Evolutionary conservation across 73 alveolate species (phyloP).

Genomic region (Tetrahymena elliotti): DNA sequence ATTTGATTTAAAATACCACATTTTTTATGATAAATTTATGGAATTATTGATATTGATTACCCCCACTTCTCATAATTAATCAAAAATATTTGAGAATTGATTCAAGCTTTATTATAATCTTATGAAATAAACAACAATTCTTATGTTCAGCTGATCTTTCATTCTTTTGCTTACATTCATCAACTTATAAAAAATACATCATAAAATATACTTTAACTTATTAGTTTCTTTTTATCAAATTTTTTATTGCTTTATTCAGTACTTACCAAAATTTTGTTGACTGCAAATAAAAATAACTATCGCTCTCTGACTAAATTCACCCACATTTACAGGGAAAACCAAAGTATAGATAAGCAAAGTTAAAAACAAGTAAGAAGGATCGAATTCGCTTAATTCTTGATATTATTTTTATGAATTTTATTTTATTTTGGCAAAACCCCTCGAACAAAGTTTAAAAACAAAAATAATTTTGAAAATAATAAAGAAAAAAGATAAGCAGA

Average conservation of each 20-base stretch:
- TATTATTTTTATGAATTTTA: too few species aligned
- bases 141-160: neutral
- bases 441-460: too few species aligned
- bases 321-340: neutral
- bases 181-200: neutral
- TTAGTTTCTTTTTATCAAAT: neutral
- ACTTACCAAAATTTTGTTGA: neutral
- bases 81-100: neutral
- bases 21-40: neutral
- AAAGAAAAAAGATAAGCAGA: too few species aligned
- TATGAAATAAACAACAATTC: neutral
- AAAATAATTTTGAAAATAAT: too few species aligned
- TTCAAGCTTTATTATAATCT: neutral
- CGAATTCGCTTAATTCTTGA: too few species aligned
- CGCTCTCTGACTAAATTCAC: neutral
- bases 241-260: neutral
- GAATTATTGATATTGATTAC: neutral
- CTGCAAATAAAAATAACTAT: neutral
- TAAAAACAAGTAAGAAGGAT: too few species aligned
- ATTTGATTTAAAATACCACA: neutral
- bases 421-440: too few species aligned
- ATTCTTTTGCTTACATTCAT: neutral
- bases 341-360: too few species aligned
- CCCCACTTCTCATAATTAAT: neutral
- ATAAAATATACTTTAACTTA: neutral